Percentiles rank a stretch among this genome's conserved stretches.
phyloP scores from a whole-genome alignment of 495 filamentous ascomycete genomes.

The Echria macrotheca region DNA sequence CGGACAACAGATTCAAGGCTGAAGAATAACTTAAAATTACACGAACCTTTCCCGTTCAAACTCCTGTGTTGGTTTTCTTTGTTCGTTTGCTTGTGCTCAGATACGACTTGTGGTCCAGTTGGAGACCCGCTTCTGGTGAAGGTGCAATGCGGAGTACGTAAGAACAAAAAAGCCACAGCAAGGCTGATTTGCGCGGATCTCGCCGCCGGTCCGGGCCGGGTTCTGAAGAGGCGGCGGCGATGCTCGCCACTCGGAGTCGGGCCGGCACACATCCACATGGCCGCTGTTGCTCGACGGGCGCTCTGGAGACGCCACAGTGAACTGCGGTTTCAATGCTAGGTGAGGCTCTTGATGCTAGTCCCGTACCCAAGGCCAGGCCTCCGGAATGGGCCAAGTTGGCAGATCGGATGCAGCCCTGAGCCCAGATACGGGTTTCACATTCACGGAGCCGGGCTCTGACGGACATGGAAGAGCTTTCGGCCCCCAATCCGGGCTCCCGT shows the following conservation, averaged over 20 bases:
- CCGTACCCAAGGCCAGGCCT: background rate
- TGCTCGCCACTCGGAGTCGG: background rate
- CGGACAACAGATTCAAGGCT: background rate
- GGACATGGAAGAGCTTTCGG: background rate
- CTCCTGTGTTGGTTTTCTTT: background rate
- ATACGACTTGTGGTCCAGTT: too few relatives aligned
- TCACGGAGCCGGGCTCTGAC: background rate
- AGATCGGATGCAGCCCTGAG: background rate
- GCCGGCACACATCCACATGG: background rate
- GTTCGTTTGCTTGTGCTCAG: background rate
- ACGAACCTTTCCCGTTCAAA: background rate
- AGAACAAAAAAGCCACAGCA: too few relatives aligned
- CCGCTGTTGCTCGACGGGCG: too few relatives aligned
- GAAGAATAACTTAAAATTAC: too few relatives aligned
- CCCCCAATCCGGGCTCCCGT: background rate
- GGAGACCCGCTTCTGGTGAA: too few relatives aligned
- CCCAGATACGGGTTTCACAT: constrained; percentile 2
- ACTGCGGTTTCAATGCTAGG: background rate
- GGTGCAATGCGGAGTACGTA: too few relatives aligned
- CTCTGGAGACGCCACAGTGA: too few relatives aligned
- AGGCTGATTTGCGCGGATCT: too few relatives aligned
- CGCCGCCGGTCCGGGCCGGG: constrained; percentile 2
- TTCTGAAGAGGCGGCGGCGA: background rate
- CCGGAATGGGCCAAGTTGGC: background rate
- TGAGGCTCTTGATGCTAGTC: too few relatives aligned